A percentile compares a stretch with the other conserved stretches of the same genome.
Conservation (phyloP, 2,329 filamentous ascomycete genomes). For the Tolypocladium inflatum region DNA sequence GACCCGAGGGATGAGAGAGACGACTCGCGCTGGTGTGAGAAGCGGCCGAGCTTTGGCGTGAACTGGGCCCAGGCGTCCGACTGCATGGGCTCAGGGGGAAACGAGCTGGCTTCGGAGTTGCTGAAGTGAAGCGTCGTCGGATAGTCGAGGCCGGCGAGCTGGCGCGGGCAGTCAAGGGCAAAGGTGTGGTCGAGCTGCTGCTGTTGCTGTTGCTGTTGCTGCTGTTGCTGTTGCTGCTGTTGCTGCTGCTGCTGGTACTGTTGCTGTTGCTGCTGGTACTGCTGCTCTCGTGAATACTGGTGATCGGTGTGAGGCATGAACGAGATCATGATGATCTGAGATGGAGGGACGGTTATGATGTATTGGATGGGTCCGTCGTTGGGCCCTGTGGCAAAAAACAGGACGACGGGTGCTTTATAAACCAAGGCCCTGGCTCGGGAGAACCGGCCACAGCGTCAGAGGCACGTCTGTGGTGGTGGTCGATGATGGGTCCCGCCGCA, state of each 20-base stretch:
- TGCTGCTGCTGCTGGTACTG: not conserved
- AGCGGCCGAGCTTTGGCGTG: slow-evolving; percentile 26
- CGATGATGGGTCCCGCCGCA: not conserved
- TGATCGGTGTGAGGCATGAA: not conserved
- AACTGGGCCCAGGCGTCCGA: slow-evolving; percentile 33
- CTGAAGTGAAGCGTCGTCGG: not conserved
- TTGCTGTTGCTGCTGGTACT: not conserved
- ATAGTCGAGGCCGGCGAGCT: not conserved
- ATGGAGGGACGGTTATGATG: not conserved
- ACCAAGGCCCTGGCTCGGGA: not conserved
- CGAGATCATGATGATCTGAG: slow-evolving; percentile 2
- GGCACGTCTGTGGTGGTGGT: not conserved
- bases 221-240: not conserved
- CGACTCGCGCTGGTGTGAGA: slow-evolving; percentile 48
- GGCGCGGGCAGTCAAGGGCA: not conserved
- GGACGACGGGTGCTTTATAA: slow-evolving; percentile 2
- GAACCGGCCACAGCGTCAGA: slow-evolving; percentile 1
- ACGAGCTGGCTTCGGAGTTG: not conserved
- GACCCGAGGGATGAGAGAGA: slow-evolving; percentile 53
- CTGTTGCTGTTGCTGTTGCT: not conserved
- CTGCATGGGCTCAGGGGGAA: slow-evolving; percentile 24
- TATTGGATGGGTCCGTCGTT: not conserved
- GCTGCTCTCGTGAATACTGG: slow-evolving; percentile 1
- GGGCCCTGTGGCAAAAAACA: not conserved
- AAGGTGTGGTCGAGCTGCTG: not conserved